phyloP scores from a whole-genome alignment of 371 early-diverging fungal species.

The Mortierella sp. region DNA sequence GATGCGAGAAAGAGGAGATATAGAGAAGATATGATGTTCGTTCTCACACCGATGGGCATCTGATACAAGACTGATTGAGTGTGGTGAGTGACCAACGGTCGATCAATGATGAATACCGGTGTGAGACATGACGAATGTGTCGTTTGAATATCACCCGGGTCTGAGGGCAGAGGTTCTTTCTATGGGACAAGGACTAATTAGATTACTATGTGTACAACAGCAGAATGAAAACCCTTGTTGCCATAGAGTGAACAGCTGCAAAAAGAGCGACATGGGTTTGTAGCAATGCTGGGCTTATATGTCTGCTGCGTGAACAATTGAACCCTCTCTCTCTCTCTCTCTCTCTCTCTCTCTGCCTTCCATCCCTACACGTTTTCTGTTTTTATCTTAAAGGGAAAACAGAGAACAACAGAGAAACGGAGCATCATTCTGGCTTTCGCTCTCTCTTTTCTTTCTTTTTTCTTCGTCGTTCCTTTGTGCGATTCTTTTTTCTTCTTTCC shows the following conservation, averaged over 20 bases:
- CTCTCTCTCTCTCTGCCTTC: too few relatives aligned
- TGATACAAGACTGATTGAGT: not conserved
- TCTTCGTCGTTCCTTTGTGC: not conserved
- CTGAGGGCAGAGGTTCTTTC: not conserved
- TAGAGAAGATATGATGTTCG: not conserved
- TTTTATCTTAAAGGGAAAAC: not conserved
- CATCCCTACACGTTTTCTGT: not conserved
- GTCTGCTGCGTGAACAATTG: not conserved
- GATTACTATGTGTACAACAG: too few relatives aligned
- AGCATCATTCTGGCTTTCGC: not conserved
- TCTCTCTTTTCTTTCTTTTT: not conserved
- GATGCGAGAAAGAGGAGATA: not conserved
- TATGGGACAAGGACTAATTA: too few relatives aligned
- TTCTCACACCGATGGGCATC: not conserved
- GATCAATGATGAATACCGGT: not conserved
- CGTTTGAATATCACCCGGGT: not conserved
- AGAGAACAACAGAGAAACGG: not conserved
- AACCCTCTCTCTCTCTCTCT: not conserved
- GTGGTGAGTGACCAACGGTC: not conserved
- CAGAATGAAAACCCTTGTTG: too few relatives aligned
- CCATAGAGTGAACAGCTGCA: too few relatives aligned
- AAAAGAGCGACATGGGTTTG: too few relatives aligned
- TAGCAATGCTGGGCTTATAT: conserved; percentile 2
- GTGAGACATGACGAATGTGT: not conserved
- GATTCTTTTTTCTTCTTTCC: not conserved